A percentile compares a stretch with the other conserved stretches of the same genome.
Evolutionary conservation across 331 rosid species (phyloP).

Genomic region (Spiraea crenata): DNA sequence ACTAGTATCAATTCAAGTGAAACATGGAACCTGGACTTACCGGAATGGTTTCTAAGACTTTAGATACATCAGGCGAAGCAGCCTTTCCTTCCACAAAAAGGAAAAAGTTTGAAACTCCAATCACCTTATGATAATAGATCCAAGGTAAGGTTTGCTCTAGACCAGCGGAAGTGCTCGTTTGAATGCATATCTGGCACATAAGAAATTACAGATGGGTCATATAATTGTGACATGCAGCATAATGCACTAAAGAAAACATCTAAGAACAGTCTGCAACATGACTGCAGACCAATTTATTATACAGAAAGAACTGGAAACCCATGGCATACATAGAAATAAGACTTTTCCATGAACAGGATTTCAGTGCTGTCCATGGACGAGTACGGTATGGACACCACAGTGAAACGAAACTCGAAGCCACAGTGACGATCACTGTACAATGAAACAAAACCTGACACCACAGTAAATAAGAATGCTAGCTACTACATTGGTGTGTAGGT

Average conservation of each 20-base stretch:
- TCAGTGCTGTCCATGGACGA: no score
- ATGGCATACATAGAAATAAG: neutral
- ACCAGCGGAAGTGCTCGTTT: constrained; percentile 90
- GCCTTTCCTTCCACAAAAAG: constrained; percentile 98
- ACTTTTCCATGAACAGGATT: neutral
- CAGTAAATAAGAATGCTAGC: no score
- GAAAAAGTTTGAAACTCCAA: constrained; percentile 82
- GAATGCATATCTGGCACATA: constrained; percentile 63
- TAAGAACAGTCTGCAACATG: neutral
- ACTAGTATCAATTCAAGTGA: neutral
- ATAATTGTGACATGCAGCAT: neutral
- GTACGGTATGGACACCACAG: no score
- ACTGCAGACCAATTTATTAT: neutral
- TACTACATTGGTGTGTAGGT: neutral
- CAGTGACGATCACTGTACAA: neutral
- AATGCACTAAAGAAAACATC: neutral
- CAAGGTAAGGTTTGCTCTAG: constrained; percentile 89
- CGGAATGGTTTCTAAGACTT: constrained; percentile 79
- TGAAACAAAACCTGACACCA: no score
- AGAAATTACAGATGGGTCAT: constrained; percentile 6
- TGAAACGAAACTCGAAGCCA: neutral
- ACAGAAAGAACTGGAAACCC: neutral
- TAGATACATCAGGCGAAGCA: constrained; percentile 70
- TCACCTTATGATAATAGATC: constrained; percentile 90
- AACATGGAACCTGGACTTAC: constrained; percentile 42